phyloP scores from a whole-genome alignment of 306 rosid genomes.

The Vigna reflexopilosa region DNA sequence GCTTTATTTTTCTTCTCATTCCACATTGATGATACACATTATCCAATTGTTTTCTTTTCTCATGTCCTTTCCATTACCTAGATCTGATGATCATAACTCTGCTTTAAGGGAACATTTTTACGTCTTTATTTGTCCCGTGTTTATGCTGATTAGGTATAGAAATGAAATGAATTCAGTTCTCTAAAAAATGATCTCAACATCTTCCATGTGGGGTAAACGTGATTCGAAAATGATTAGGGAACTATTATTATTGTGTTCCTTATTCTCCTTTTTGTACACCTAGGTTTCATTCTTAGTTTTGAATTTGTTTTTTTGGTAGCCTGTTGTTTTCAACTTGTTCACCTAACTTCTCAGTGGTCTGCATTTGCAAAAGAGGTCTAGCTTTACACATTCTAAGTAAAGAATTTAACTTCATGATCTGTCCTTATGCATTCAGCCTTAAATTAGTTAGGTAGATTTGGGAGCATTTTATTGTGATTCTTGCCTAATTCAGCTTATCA shows the following conservation, averaged over 20 bases:
- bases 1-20: constrained; percentile 6
- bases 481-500: no score
- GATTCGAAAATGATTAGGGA: constrained; percentile 19
- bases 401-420: no score
- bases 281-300: constrained; percentile 12
- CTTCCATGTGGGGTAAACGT: background rate
- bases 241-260: background rate
- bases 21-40: no score
- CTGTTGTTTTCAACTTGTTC: background rate
- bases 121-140: background rate
- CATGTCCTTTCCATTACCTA: constrained; percentile 24
- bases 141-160: background rate
- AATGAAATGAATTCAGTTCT: constrained; percentile 5
- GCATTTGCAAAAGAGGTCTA: constrained; percentile 5
- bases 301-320: background rate
- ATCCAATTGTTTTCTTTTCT: no score
- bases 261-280: constrained; percentile 29
- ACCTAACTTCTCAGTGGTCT: background rate
- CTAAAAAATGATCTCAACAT: background rate
- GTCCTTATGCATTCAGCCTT: no score
- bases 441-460: no score
- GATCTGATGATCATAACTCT: constrained; percentile 14
- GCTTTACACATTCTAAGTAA: no score
- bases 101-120: constrained; percentile 1
- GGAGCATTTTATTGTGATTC: no score